These are phyloP conservation scores for Vaccinium macrocarpon DNA, from an alignment of 148 eudicot species.

Conservation along the genomic window DNA sequence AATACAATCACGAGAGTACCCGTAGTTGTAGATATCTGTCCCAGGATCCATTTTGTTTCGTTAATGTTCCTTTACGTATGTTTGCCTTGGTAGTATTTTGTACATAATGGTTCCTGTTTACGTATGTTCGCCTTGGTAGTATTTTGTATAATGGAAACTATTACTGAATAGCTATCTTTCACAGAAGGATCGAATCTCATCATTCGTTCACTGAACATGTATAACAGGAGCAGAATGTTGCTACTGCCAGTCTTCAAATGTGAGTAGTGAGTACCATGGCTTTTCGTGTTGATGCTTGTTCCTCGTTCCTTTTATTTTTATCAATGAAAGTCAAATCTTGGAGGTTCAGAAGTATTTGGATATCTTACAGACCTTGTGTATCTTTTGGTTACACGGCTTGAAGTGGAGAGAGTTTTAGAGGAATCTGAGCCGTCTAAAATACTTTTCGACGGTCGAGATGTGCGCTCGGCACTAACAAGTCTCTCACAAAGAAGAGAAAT, in stretches of 20 bases:
- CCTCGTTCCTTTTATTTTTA: no score
- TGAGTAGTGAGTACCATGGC: no score
- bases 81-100: neutral
- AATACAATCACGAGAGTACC: neutral
- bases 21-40: neutral
- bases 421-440: no score
- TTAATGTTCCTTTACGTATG: neutral
- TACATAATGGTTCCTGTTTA: neutral
- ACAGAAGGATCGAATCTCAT: neutral
- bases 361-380: neutral
- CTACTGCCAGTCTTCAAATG: no score
- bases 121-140: neutral
- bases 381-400: neutral
- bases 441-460: no score
- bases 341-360: neutral
- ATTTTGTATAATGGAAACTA: neutral
- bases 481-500: no score
- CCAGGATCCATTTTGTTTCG: neutral
- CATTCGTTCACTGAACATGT: no score
- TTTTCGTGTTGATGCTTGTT: no score
- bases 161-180: neutral
- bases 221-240: no score
- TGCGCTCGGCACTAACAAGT: no score
- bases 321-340: neutral
- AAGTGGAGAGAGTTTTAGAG: neutral